Evolutionary conservation across 208 protist genomes (phyloP).

Genomic region (Leptomonas pyrrhocoris): DNA sequence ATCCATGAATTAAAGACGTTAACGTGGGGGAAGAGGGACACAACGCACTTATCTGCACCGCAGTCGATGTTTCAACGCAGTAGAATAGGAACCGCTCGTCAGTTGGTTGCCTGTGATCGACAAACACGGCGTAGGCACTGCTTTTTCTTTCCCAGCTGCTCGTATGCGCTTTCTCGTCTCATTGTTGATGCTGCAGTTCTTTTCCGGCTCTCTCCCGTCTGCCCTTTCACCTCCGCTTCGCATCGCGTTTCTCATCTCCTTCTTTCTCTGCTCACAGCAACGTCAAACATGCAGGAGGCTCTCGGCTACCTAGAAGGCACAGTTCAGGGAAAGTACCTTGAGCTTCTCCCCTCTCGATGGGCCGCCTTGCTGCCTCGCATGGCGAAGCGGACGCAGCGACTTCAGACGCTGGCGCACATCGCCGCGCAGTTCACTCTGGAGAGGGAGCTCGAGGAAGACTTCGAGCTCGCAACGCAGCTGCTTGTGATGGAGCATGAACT

Average conservation of each 20-base stretch:
- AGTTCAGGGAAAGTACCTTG: slow-evolving; percentile 47
- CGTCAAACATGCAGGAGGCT: slow-evolving; percentile 10
- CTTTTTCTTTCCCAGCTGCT: not conserved
- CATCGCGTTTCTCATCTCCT: slow-evolving; percentile 8
- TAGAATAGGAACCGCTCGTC: too few species aligned
- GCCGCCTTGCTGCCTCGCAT: slow-evolving; percentile 49
- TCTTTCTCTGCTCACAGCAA: slow-evolving; percentile 3
- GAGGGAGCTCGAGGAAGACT: slow-evolving; percentile 35
- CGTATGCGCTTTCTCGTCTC: slow-evolving; percentile 6
- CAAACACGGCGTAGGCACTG: not conserved
- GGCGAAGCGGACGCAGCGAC: slow-evolving; percentile 48
- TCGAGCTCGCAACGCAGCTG: slow-evolving; percentile 40
- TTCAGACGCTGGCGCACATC: slow-evolving; percentile 44
- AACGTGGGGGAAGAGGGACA: too few species aligned
- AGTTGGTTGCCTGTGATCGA: too few species aligned
- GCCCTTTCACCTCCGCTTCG: slow-evolving; percentile 6
- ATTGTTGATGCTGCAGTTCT: not conserved
- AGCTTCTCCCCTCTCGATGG: slow-evolving; percentile 61
- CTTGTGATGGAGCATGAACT: slow-evolving; percentile 52
- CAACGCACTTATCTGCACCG: too few species aligned
- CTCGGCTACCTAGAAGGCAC: slow-evolving; percentile 29
- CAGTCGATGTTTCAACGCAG: too few species aligned
- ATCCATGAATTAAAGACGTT: too few species aligned
- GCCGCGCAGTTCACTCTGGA: not conserved
- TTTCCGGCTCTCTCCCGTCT: slow-evolving; percentile 1